Base-by-base conservation (phyloP, 2,329 filamentous ascomycete species). In the Graphilbum fragrans region DNA sequence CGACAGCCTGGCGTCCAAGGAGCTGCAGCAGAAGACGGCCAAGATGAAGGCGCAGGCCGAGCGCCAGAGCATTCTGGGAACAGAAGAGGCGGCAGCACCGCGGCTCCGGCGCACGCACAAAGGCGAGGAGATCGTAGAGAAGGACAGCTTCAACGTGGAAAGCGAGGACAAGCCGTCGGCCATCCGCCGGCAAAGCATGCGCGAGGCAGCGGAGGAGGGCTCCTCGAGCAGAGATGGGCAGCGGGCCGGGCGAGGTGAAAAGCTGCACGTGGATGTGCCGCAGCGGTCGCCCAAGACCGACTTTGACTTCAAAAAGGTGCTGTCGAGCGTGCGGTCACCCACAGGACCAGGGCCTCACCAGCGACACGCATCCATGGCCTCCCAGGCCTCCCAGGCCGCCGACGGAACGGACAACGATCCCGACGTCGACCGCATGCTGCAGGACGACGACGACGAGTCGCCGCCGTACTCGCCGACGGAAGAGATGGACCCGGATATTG, bases 91-190 rank as follows among this genome's bases (percentile, higher is more conserved):
- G 3, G 86, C 76, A 2, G 86, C 76, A 2, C 83, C 88, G 4
- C 78, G 87, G 3, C 80, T 95, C 43, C 76, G 87, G 52, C 79
- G 85, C 50, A 95, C 90, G 2, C 90, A 96, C 65, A 96, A 96
- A 60, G 92, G 92, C 12, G 88, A 95, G 44, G 92, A 96, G 56
- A 61, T 94, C 16, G 72, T 96, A 16, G 87, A 90, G 47, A 78
- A 82, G 36, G 86, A 93, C 27, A 69, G 62, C n/a, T 57, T 61
- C 31, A 52, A 47, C 19, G 49, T 55, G 17, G 49, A 54, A 2
- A 54, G 49, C 20, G 60, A 62, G 32, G 66, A 66, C 35, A 58
- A 56, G 5, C 58, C 61, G 3, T 59, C 61, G 1, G 53, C 56
- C 14, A 47, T 59, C 45, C 52, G 61, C 39, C 56, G 62, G 43